phyloP scores from a whole-genome alignment of 1,139 yeast species.

The Magnusiomyces clavatus region DNA sequence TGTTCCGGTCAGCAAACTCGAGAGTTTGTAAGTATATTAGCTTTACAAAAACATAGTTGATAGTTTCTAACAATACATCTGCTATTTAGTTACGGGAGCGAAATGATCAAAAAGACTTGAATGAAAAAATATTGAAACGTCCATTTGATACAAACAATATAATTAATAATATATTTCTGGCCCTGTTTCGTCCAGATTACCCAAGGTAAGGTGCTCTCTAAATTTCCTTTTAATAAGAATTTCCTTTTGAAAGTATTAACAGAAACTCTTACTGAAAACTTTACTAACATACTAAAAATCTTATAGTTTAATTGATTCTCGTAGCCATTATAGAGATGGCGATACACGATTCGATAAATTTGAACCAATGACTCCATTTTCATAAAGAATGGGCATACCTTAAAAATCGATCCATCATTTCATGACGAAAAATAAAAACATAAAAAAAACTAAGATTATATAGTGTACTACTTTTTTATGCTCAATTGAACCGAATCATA shows the following conservation, averaged over 20 bases:
- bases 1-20: conserved; percentile 11
- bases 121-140: neutral
- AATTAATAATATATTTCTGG: conserved; percentile 11
- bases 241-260: too few relatives aligned
- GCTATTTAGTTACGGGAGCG: neutral
- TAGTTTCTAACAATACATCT: neutral
- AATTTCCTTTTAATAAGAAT: too few relatives aligned
- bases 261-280: neutral
- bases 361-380: too few relatives aligned
- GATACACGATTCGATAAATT: too few relatives aligned
- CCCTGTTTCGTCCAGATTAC: conserved; percentile 14
- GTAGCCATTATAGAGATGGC: neutral
- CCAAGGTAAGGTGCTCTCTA: conserved; percentile 15
- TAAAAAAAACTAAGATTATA: too few relatives aligned
- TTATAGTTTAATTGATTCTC: neutral
- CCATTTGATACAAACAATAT: conserved; percentile 11
- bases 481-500: too few relatives aligned
- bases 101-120: neutral
- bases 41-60: neutral
- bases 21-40: conserved; percentile 9
- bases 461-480: too few relatives aligned
- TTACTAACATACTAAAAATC: neutral
- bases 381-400: too few relatives aligned
- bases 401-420: too few relatives aligned
- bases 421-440: too few relatives aligned